Evolutionary conservation across 2,329 filamentous ascomycete genomes (phyloP), one percentile per base, ranked within the genome.

Genomic region (Colletotrichum truncatum): DNA sequence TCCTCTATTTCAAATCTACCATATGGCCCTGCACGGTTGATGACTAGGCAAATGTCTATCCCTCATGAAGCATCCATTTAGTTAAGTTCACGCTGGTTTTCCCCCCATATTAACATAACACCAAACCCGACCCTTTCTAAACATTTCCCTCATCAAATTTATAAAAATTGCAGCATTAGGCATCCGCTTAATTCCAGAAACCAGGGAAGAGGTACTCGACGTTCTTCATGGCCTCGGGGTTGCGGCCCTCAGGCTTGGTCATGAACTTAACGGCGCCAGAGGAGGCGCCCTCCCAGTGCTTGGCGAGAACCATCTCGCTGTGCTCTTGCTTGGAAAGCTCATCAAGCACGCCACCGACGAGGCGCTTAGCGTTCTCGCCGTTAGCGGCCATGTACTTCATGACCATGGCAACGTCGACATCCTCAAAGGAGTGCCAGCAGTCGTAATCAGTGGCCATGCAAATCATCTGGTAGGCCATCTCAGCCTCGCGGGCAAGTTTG

Each of bases 381-480:
- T 99, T 99, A 70, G 93, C 91, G 76, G 92, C 91, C 96, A 99
- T 99, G 80, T 97, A 93, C 67, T 89, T 91, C 89, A 97, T 93
- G 60, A 99, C 96, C 92, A 98, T 97, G 78, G 94, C 93, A 21
- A 99, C 96, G 67, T 94, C 94, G 68, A 99, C 96, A 69, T 92
- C 93, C 63, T 89, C 91, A 51, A 87, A 87, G 18, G 87, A 89
- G 76, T 94, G 92, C 96, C 96, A 99, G 88, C 95, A 98, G 84
- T 99, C 96, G 79, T 99, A 99, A 83, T 99, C 96, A 26, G 96
- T 99, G 32, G 93, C 93, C 96, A 99, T 99, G 85, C 95, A 97
- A 74, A 99, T 97, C 88, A 98, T 97, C 83, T 97, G 94, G 80
- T 98, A 98, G 34, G 91, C 92, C 72, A 99, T 92, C 84, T 99